Percentiles rank a stretch among this genome's conserved stretches.
phyloP scores from a whole-genome alignment of 768 basidiomycete genomes.

The Termitomyces sp. region DNA sequence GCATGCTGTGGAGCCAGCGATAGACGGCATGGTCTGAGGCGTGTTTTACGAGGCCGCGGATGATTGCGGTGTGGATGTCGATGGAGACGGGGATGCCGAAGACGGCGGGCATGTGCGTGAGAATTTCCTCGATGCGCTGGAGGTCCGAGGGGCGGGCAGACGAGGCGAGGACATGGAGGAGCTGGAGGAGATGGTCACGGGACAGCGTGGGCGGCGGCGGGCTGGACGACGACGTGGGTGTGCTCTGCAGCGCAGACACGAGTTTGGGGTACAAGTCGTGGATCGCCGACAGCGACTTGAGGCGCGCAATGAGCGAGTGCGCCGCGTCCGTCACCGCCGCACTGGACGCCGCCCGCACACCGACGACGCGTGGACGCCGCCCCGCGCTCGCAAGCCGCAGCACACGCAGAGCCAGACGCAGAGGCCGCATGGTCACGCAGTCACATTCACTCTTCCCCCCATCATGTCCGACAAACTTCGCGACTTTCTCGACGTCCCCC shows the following conservation, averaged over 20 bases:
- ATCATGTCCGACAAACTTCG: constrained; percentile 87
- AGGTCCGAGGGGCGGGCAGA: constrained; percentile 52
- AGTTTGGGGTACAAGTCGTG: constrained; percentile 29
- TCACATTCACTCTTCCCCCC: constrained; percentile 11
- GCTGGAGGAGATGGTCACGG: constrained; percentile 27
- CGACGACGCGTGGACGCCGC: constrained; percentile 11
- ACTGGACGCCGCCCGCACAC: background rate
- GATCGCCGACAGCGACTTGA: constrained; percentile 25
- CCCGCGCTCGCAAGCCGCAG: constrained; percentile 25
- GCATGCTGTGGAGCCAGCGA: constrained; percentile 52
- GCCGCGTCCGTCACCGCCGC: constrained; percentile 7
- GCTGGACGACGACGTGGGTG: constrained; percentile 12
- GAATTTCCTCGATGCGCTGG: constrained; percentile 47
- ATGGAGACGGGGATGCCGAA: constrained; percentile 41
- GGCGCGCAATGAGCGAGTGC: constrained; percentile 17
- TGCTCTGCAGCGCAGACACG: constrained; percentile 17
- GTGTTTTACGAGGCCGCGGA: constrained; percentile 41
- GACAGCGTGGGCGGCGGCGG: constrained; percentile 22
- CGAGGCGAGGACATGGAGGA: constrained; percentile 41
- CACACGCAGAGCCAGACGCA: constrained; percentile 18
- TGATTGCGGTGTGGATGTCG: constrained; percentile 44
- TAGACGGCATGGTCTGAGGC: constrained; percentile 39
- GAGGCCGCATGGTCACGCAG: no score
- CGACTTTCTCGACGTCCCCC: constrained; percentile 88
- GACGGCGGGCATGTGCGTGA: constrained; percentile 40